These are phyloP conservation scores for Cryphonectria nitschkei DNA, from an alignment of 2,329 filamentous ascomycete species.

Conservation along the genomic window DNA sequence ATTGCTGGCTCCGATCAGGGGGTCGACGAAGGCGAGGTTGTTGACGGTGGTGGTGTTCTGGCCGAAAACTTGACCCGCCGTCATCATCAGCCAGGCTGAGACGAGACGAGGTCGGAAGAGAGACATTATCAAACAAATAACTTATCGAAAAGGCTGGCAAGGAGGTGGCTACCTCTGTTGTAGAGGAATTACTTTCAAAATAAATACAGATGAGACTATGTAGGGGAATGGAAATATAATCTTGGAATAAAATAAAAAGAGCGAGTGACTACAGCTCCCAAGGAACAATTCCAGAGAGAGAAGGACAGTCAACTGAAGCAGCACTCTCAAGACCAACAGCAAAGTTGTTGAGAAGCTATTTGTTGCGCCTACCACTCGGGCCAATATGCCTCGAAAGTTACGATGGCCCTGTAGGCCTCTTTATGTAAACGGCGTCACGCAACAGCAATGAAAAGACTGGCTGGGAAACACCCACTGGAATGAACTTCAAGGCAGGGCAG, in stretches of 20 bases:
- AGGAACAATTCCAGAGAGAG: neutral
- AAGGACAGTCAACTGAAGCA: neutral
- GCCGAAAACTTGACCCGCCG: neutral
- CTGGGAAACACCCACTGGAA: neutral
- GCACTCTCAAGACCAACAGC: neutral
- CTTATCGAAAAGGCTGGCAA: too few relatives aligned
- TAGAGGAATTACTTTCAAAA: neutral
- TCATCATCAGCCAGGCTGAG: conserved; percentile 2
- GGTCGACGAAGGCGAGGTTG: conserved; percentile 36
- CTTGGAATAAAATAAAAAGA: neutral
- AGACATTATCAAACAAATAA: neutral
- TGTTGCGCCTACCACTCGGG: neutral
- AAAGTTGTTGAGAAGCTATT: neutral
- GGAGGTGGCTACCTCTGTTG: neutral
- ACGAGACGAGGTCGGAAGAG: neutral
- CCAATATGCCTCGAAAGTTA: neutral
- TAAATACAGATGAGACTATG: neutral
- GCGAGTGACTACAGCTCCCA: neutral
- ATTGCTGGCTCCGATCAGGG: conserved; percentile 47
- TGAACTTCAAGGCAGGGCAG: neutral
- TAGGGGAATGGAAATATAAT: too few relatives aligned
- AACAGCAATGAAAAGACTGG: neutral
- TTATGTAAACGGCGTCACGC: neutral
- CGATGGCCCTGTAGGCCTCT: neutral
- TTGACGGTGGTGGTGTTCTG: conserved; percentile 17